A percentile compares a stretch with the other conserved stretches of the same genome.
These are phyloP conservation scores for Thinopyrum elongatum DNA, from an alignment of 176 grass and related monocot species.

Conservation along the genomic window DNA sequence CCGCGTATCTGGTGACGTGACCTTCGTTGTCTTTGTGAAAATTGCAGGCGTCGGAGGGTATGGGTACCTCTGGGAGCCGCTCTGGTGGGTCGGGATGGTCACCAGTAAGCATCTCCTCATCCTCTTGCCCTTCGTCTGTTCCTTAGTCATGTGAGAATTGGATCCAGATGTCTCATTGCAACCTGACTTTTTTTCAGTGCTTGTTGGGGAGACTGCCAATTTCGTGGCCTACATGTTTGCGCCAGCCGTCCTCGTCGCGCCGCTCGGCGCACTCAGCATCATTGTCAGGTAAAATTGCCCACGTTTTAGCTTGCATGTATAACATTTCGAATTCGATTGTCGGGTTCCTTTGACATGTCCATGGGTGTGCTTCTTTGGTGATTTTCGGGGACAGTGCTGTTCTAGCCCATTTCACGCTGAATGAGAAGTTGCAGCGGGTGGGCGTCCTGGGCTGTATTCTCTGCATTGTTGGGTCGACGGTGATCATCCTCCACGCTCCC, in stretches of 20 bases:
- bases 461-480: slow-evolving; percentile 87
- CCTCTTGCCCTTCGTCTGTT: neutral
- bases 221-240: slow-evolving; percentile 97
- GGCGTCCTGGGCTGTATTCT: slow-evolving; percentile 87
- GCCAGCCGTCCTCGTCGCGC: slow-evolving; percentile 77
- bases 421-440: slow-evolving; percentile 86
- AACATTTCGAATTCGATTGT: neutral
- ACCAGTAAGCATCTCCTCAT: slow-evolving; percentile 62
- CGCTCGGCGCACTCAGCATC: slow-evolving; percentile 83
- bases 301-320: neutral
- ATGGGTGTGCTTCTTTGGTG: neutral
- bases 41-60: slow-evolving; percentile 78
- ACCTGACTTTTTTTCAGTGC: slow-evolving; percentile 58
- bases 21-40: slow-evolving; percentile 10
- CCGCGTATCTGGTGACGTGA: slow-evolving; percentile 9
- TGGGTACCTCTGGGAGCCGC: slow-evolving; percentile 87
- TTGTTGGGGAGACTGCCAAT: slow-evolving; percentile 88
- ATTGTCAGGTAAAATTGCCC: slow-evolving; percentile 65
- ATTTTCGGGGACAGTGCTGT: slow-evolving; percentile 57
- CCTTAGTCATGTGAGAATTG: slow-evolving; percentile 7
- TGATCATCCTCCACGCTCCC: slow-evolving; percentile 92
- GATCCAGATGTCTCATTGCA: neutral
- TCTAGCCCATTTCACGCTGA: slow-evolving; percentile 91
- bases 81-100: slow-evolving; percentile 97
- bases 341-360: neutral